Base-by-base conservation (phyloP, 805 yeast species). In the Naumovozyma baii region DNA sequence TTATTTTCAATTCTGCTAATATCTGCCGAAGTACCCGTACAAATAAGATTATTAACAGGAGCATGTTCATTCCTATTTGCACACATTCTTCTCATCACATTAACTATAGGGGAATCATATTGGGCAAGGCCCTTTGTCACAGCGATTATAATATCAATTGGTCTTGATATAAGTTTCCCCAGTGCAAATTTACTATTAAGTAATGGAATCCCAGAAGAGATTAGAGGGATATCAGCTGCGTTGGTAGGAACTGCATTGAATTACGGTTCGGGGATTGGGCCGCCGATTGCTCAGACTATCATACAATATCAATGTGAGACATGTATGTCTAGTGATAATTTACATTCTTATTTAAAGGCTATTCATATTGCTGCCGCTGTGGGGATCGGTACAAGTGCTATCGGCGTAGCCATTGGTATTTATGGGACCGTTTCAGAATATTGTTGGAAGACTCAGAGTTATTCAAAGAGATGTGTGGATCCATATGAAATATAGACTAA, bases 151-250 rank as follows among this genome's bases (percentile, higher is more conserved):
- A 65, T 71, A 12, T 69, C 76, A 1, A 75, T 74, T 68, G 87
- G 81, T 1, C 77, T 80, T 82, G 85, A 80, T 52, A 64, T 75
- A 54, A 70, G 77, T 38, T 80, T 78, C 57, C 86, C 86, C 0
- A 75, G 84, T 1, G 80, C 80, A 2, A 70, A 81, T 1, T 66
- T 79, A 39, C 62, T 76, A 16, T 54, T 79, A 28, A 68, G 77
- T 4, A 70, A 73, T 42, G 63, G 63, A 35, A 63, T 79, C 37
- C 83, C 84, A 0, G 50, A 61, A 14, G 63, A 71, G 37, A 71
- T 74, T 46, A 85, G 80, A 55, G 86, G 85, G 3, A 69, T 77
- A 59, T 82, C 83, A 1, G 85, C 81, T 0, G 73, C 82, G 2
- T 63, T 79, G 37, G 74, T 78, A 5, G 68, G 74, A 15, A 76